Base-by-base conservation (phyloP, 2,329 filamentous ascomycete genomes). In the Xylaria sp. region DNA sequence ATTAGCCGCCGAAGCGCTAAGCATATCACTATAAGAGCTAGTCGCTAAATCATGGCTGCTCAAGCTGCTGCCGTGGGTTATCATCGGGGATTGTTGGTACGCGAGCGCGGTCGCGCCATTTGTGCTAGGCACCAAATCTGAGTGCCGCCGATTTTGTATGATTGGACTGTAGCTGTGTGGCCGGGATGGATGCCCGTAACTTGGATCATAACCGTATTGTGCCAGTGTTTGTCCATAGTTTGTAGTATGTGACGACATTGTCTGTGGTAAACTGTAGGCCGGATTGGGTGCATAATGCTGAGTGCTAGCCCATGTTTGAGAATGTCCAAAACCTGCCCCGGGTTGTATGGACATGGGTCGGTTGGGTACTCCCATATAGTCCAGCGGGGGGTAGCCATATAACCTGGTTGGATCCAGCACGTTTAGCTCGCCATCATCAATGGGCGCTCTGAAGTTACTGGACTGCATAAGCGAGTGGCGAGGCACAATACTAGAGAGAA, bases 361-460 rank as follows among this genome's bases (percentile, higher is more conserved):
- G 4, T 65, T 61, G 20, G 66, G 63, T 18, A 74, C 51, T 23
- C 23, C 23, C 23, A 64, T 64, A 54, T 59, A 52, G 7, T 39
- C 46, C 18, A 68, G 62, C n/a, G 5, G 2, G 13, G 39, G 5
- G n/a, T 6, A 34, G 10, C 2, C 13, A 58, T 20, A 32, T 2
- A 15, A 2, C 41, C 56, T 46, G 3, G 8, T 3, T 28, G 58
- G 20, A 15, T 68, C 64, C 39, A 18, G 5, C 23, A 74, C 15
- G 5, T 72, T 72, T 25, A 74, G 64, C 9, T 69, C 66, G 1
- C 15, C 28, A 15, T 92, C 89, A 62, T 92, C 88, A 39, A 92
- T 84, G 0, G 89, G 88, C 0, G 88, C 84, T 9, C 90, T 87
- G 80, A 92, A 93, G 78, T 89, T 92, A 74, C 91, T 88, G 60